Evolutionary conservation across 2,329 filamentous ascomycete genomes (phyloP).

Genomic region (Rosellinia necatrix): DNA sequence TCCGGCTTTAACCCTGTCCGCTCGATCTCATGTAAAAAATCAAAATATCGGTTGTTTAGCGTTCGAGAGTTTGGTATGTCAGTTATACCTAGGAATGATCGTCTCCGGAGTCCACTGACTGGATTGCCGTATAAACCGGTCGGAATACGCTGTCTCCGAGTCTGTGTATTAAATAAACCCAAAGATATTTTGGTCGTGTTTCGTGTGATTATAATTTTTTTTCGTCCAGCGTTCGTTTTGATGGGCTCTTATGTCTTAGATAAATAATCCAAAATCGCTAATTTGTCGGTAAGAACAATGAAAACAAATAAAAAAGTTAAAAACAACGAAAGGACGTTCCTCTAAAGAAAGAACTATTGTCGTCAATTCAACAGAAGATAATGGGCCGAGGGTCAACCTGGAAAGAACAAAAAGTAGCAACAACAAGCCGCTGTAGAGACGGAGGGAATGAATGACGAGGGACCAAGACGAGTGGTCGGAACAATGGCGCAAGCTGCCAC

Average conservation of each 20-base stretch:
- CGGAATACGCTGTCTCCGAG: constrained; percentile 11
- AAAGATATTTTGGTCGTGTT: constrained; percentile 18
- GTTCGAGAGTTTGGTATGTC: background rate
- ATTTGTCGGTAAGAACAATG: constrained; percentile 17
- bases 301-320: constrained; percentile 30
- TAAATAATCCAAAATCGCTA: constrained; percentile 21
- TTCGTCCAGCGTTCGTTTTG: constrained; percentile 5
- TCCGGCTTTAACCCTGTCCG: background rate
- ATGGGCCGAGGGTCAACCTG: constrained; percentile 64
- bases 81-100: constrained; percentile 22
- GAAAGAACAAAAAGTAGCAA: constrained; percentile 49
- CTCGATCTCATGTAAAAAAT: constrained; percentile 1
- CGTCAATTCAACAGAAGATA: constrained; percentile 33
- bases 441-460: constrained; percentile 29
- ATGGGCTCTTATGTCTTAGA: constrained; percentile 13
- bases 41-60: background rate
- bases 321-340: constrained; percentile 24
- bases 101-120: constrained; percentile 29
- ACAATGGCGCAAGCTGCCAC: background rate
- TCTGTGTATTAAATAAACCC: background rate
- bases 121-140: constrained; percentile 26
- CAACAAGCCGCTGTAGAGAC: constrained; percentile 36
- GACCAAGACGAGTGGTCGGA: constrained; percentile 18
- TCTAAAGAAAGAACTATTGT: constrained; percentile 29
- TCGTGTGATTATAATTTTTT: background rate